Conservation (phyloP, 2,329 filamentous ascomycete species). For the Penicillium sp. region DNA sequence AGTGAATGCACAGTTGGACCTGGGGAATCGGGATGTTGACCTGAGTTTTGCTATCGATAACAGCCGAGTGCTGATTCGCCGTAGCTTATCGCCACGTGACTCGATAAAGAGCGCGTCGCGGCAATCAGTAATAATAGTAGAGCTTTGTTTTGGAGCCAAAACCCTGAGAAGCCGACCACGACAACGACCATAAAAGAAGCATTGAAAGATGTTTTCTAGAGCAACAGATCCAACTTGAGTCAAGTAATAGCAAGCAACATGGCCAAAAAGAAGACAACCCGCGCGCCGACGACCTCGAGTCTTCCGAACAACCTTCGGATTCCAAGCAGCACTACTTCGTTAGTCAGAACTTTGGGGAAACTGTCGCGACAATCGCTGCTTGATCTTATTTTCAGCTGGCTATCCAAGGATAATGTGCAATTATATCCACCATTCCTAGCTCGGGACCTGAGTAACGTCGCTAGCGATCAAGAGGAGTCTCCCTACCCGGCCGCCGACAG, state of each 20-base stretch:
- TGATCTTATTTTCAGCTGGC: slow-evolving; percentile 71
- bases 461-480: slow-evolving; percentile 58
- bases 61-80: not conserved
- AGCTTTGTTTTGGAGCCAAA: not conserved
- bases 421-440: slow-evolving; percentile 59
- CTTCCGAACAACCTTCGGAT: slow-evolving; percentile 69
- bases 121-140: too few relatives aligned
- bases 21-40: too few relatives aligned
- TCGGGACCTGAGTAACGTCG: slow-evolving; percentile 40
- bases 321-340: slow-evolving; percentile 59
- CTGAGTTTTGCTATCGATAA: not conserved
- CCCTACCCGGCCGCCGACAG: slow-evolving; percentile 66
- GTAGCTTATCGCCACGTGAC: slow-evolving; percentile 7
- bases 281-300: slow-evolving; percentile 65
- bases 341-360: slow-evolving; percentile 64
- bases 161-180: not conserved
- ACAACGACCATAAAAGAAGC: not conserved
- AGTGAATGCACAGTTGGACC: too few relatives aligned
- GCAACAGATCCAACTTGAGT: not conserved
- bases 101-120: not conserved
- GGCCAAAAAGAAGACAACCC: slow-evolving; percentile 31
- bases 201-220: not conserved
- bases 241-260: slow-evolving; percentile 15
- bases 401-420: slow-evolving; percentile 61
- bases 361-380: slow-evolving; percentile 70